Evolutionary conservation across 169 alveolate species (phyloP).

Genomic region (Eimeria nieschulzi): DNA sequence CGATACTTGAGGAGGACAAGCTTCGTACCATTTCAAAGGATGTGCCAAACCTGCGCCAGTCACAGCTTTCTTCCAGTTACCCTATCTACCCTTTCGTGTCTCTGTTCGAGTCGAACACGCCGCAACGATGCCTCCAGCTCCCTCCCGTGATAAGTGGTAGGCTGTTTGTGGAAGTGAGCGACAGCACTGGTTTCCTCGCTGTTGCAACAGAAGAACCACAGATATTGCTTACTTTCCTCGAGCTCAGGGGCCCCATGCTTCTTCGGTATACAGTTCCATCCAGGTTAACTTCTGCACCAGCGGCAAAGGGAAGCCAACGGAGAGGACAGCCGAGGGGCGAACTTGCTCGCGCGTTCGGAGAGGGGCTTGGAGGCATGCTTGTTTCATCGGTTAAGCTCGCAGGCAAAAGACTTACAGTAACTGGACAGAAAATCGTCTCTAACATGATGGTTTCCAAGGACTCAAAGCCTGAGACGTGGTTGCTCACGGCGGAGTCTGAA

Average conservation of each 20-base stretch:
- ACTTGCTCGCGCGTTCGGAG: slow-evolving; percentile 40
- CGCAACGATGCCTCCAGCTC: slow-evolving; percentile 33
- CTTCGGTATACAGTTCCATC: slow-evolving; percentile 34
- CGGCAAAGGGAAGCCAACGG: not conserved
- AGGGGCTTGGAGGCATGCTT: slow-evolving; percentile 43
- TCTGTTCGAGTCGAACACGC: slow-evolving; percentile 25
- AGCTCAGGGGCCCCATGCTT: slow-evolving; percentile 53
- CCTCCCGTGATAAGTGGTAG: slow-evolving; percentile 60
- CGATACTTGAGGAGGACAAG: not conserved
- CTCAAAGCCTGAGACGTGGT: slow-evolving; percentile 28
- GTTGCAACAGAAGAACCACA: not conserved
- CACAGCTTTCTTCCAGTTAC: slow-evolving; percentile 32
- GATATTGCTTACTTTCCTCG: slow-evolving; percentile 19
- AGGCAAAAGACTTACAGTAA: slow-evolving; percentile 12
- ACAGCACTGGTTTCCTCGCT: not conserved
- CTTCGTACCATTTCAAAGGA: not conserved
- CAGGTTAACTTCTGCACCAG: not conserved
- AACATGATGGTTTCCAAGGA: slow-evolving; percentile 5
- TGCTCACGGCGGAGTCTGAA: slow-evolving; percentile 49
- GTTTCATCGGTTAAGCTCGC: not conserved
- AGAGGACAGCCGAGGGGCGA: not conserved
- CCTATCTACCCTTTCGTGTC: slow-evolving; percentile 33
- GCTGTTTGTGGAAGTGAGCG: slow-evolving; percentile 31
- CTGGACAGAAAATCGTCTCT: slow-evolving; percentile 42
- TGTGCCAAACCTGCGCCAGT: slow-evolving; percentile 46